Conservation (phyloP, 805 yeast genomes). For the Candida cerambycidarum region DNA sequence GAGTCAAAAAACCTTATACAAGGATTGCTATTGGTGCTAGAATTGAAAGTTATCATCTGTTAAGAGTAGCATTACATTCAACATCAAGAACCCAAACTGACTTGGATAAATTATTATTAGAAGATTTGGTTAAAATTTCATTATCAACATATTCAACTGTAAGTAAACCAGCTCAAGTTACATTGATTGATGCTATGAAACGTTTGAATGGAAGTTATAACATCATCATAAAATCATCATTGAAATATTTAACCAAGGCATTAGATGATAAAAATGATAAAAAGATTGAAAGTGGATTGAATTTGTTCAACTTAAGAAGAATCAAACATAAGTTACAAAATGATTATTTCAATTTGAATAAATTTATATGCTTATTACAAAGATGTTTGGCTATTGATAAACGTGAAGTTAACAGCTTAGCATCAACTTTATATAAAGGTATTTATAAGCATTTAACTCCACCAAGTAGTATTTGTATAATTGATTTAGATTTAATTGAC, state of each 20-base stretch:
- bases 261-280: slow-evolving; percentile 47
- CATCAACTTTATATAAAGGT: slow-evolving; percentile 50
- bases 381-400: slow-evolving; percentile 58
- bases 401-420: slow-evolving; percentile 50
- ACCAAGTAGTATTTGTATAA: slow-evolving; percentile 46
- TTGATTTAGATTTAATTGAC: slow-evolving; percentile 44
- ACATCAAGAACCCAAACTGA: slow-evolving; percentile 71
- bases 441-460: slow-evolving; percentile 27
- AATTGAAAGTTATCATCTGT: slow-evolving; percentile 69
- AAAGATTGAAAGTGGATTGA: slow-evolving; percentile 65
- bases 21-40: slow-evolving; percentile 76
- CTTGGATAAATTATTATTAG: slow-evolving; percentile 60
- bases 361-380: slow-evolving; percentile 49
- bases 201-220: slow-evolving; percentile 67
- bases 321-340: slow-evolving; percentile 57
- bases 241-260: slow-evolving; percentile 51
- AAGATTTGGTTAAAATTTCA: slow-evolving; percentile 62
- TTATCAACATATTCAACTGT: slow-evolving; percentile 70
- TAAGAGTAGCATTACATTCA: slow-evolving; percentile 68
- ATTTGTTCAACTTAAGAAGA: slow-evolving; percentile 54
- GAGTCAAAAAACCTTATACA: slow-evolving; percentile 68
- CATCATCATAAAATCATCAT: slow-evolving; percentile 48
- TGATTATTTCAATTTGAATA: slow-evolving; percentile 53
- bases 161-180: slow-evolving; percentile 66
- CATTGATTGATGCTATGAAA: slow-evolving; percentile 67